Conservation (phyloP, 768 basidiomycete species). For the Serendipita indica region DNA sequence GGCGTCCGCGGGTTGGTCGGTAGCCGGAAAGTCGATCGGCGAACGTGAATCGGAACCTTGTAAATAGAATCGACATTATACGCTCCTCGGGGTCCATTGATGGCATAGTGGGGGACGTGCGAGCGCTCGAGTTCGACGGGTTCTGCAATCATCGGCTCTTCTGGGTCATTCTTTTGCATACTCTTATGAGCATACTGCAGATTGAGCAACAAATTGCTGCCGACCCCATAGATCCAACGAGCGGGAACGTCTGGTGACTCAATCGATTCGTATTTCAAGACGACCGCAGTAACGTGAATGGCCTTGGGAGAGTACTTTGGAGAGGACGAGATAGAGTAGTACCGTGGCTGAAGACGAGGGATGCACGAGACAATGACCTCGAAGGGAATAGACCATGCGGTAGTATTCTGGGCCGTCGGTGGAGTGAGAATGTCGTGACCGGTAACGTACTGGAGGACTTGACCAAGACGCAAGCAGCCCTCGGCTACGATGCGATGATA, state of each 20-base stretch:
- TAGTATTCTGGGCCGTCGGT: slow-evolving; percentile 62
- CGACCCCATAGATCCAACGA: slow-evolving; percentile 76
- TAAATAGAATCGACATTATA: slow-evolving; percentile 58
- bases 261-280: slow-evolving; percentile 78
- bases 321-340: slow-evolving; percentile 96
- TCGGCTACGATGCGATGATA: slow-evolving; percentile 64
- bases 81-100: slow-evolving; percentile 80
- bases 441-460: slow-evolving; percentile 81
- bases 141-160: slow-evolving; percentile 28
- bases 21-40: slow-evolving; percentile 90
- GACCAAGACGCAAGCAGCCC: slow-evolving; percentile 81
- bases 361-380: slow-evolving; percentile 91
- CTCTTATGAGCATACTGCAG: slow-evolving; percentile 61
- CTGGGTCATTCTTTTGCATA: slow-evolving; percentile 26
- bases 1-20: slow-evolving; percentile 98
- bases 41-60: slow-evolving; percentile 86
- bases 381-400: slow-evolving; percentile 84
- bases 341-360: slow-evolving; percentile 88
- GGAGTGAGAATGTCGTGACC: slow-evolving; percentile 49
- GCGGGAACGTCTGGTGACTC: slow-evolving; percentile 34
- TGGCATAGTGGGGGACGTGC: slow-evolving; percentile 44
- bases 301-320: slow-evolving; percentile 80
- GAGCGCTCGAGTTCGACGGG: slow-evolving; percentile 25
- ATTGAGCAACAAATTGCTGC: slow-evolving; percentile 90
- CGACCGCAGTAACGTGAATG: slow-evolving; percentile 91